phyloP scores from a whole-genome alignment of 2,329 filamentous ascomycete genomes.

The Calycina marina region DNA sequence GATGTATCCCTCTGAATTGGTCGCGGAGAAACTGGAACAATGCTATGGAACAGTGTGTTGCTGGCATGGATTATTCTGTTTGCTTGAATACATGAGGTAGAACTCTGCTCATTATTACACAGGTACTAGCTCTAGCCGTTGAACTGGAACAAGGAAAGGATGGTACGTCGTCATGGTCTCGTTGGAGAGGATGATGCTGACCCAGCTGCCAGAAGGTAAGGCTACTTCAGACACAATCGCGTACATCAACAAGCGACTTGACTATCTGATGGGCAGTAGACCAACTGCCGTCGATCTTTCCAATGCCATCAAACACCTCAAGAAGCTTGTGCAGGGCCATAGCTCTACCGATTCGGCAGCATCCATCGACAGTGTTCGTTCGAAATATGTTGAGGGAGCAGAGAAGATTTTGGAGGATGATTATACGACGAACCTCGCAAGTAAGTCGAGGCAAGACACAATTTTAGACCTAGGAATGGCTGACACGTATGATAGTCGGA shows the following conservation, averaged over 20 bases:
- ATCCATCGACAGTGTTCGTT: constrained; percentile 36
- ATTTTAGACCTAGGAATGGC: neutral
- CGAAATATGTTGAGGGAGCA: constrained; percentile 63
- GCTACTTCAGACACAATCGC: constrained; percentile 51
- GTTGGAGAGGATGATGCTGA: constrained; percentile 1
- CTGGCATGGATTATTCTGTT: no score
- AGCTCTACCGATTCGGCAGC: constrained; percentile 11
- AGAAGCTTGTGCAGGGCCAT: constrained; percentile 38
- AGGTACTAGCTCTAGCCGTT: constrained; percentile 67
- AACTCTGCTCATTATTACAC: neutral
- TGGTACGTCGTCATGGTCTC: constrained; percentile 19
- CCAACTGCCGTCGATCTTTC: constrained; percentile 91
- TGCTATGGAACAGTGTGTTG: no score
- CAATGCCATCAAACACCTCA: constrained; percentile 76
- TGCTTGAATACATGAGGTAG: no score
- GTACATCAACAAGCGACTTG: constrained; percentile 62
- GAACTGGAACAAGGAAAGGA: constrained; percentile 51
- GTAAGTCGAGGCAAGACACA: neutral
- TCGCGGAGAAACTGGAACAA: no score
- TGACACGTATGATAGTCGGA: constrained; percentile 37
- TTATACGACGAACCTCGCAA: constrained; percentile 71
- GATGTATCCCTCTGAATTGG: no score
- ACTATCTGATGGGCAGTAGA: constrained; percentile 77
- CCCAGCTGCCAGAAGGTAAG: constrained; percentile 17
- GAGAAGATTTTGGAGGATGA: constrained; percentile 82